A percentile compares a stretch with the other conserved stretches of the same genome.
Conservation (phyloP, 164 flowering plant species). For the Protea cynaroides region DNA sequence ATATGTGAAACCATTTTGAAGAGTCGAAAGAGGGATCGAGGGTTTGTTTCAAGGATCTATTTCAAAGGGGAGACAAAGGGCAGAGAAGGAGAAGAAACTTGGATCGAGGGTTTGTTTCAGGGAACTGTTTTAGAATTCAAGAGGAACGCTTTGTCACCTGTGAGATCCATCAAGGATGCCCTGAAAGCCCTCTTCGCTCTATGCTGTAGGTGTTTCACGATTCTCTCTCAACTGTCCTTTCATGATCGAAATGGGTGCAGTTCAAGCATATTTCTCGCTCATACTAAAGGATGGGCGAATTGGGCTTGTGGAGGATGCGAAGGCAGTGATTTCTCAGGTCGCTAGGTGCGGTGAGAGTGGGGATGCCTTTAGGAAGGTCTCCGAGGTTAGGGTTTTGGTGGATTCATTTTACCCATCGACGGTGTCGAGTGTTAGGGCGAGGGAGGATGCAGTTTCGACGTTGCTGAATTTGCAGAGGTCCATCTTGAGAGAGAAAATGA, state of each 20-base stretch:
- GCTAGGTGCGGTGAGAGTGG: constrained; percentile 77
- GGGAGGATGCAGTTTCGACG: constrained; percentile 81
- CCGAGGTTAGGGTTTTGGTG: constrained; percentile 59
- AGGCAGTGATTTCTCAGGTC: constrained; percentile 90
- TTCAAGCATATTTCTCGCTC: constrained; percentile 44
- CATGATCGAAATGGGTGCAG: constrained; percentile 57
- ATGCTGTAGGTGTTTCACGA: constrained; percentile 56
- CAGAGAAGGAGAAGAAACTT: too few species aligned
- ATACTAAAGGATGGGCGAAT: constrained; percentile 49
- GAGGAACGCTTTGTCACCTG: constrained; percentile 28
- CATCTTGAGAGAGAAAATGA: too few species aligned
- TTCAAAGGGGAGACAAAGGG: too few species aligned
- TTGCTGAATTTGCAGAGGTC: constrained; percentile 74
- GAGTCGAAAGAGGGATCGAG: too few species aligned
- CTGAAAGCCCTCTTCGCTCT: constrained; percentile 78
- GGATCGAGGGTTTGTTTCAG: too few species aligned
- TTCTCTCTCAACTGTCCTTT: constrained; percentile 51
- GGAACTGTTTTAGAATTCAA: too few species aligned
- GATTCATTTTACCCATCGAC: constrained; percentile 59
- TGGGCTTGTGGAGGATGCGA: constrained; percentile 81
- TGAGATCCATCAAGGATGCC: constrained; percentile 68
- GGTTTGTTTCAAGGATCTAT: too few species aligned
- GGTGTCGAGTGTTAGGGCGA: constrained; percentile 47
- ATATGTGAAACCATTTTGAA: too few species aligned
- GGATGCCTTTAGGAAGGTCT: constrained; percentile 56